phyloP scores from a whole-genome alignment of 2,329 filamentous ascomycete species.

The Westerdykella aurantiaca region DNA sequence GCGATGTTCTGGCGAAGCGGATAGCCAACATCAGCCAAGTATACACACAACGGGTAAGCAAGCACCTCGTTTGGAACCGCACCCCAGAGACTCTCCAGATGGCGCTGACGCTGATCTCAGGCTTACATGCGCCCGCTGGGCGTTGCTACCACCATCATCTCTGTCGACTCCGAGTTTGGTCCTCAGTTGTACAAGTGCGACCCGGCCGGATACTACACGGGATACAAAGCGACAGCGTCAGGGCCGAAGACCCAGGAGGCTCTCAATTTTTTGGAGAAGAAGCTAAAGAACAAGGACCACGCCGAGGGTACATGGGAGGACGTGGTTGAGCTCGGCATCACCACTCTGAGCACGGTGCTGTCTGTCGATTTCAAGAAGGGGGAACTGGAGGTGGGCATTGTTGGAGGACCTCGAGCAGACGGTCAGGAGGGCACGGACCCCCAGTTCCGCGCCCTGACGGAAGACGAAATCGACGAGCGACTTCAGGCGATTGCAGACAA shows the following conservation, averaged over 20 bases:
- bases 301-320: constrained; percentile 94
- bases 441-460: constrained; percentile 80
- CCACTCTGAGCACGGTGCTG: constrained; percentile 88
- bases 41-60: constrained; percentile 85
- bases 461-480: constrained; percentile 97
- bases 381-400: constrained; percentile 96
- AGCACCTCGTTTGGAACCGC: neutral
- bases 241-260: constrained; percentile 98
- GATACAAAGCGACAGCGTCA: constrained; percentile 96
- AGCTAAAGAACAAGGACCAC: constrained; percentile 97
- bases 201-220: constrained; percentile 94
- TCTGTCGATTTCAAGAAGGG: constrained; percentile 99
- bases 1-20: constrained; percentile 91
- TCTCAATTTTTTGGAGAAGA: constrained; percentile 97
- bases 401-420: constrained; percentile 77
- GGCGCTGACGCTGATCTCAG: constrained; percentile 42
- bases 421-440: constrained; percentile 76
- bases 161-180: constrained; percentile 84
- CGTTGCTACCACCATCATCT: constrained; percentile 91
- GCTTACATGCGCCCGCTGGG: constrained; percentile 98
- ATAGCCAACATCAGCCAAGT: constrained; percentile 99
- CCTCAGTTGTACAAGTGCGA: constrained; percentile 98
- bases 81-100: constrained; percentile 3
- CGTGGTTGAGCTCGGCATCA: constrained; percentile 94
- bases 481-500: constrained; percentile 98